These are phyloP conservation scores for Breynia disticha DNA, from an alignment of 441 rosid genomes.

Conservation along the genomic window DNA sequence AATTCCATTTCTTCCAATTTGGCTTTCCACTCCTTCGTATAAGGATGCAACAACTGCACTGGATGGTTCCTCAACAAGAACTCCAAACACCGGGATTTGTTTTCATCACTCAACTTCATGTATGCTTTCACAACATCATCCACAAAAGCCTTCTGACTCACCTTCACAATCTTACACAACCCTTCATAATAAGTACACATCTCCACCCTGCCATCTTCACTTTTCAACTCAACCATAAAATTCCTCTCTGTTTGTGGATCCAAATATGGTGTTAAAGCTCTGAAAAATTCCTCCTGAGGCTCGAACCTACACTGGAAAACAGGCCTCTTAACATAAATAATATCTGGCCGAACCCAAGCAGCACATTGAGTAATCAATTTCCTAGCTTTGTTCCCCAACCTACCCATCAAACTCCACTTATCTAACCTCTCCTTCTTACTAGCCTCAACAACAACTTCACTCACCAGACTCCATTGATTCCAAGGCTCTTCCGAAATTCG, in stretches of 20 bases:
- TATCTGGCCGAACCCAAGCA: constrained; percentile 92
- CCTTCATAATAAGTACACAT: constrained; percentile 65
- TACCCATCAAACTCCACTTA: constrained; percentile 90
- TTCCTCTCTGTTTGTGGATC: constrained; percentile 62
- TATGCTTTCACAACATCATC: constrained; percentile 90
- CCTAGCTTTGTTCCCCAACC: constrained; percentile 69
- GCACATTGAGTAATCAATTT: constrained; percentile 60
- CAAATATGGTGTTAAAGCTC: constrained; percentile 41
- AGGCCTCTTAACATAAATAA: constrained; percentile 75
- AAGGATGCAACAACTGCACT: constrained; percentile 64
- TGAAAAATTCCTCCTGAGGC: constrained; percentile 63
- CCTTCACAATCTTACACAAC: constrained; percentile 77
- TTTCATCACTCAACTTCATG: constrained; percentile 67
- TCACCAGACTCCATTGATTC: constrained; percentile 87
- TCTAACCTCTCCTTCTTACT: constrained; percentile 64
- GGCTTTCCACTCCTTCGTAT: constrained; percentile 87
- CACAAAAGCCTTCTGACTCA: constrained; percentile 69
- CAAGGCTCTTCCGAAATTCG: constrained; percentile 60
- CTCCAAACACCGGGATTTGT: constrained; percentile 57
- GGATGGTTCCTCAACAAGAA: constrained; percentile 78
- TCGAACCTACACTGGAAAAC: constrained; percentile 88
- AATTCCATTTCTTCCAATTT: constrained; percentile 87
- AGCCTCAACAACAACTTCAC: constrained; percentile 66
- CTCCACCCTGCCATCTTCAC: constrained; percentile 50
- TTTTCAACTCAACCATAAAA: constrained; percentile 47